phyloP scores from a whole-genome alignment of 768 basidiomycete genomes.

The Agaricus sinodeliciosus region DNA sequence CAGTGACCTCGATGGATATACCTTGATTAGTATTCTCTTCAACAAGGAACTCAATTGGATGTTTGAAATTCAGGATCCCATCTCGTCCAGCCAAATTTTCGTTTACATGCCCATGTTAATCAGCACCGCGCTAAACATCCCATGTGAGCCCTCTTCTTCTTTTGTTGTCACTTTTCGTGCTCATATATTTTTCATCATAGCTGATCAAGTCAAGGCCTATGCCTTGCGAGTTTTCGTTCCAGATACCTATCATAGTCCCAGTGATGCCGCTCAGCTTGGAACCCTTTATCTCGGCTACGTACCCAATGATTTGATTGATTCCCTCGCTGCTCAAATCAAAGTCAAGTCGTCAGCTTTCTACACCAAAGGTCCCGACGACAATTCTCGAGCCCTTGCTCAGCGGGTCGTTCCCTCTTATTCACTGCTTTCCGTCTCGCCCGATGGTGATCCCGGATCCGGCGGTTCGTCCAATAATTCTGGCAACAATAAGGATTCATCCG shows the following conservation, averaged over 20 bases:
- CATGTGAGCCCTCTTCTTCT: constrained; percentile 20
- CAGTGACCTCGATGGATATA: constrained; percentile 28
- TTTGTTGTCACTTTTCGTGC: not conserved
- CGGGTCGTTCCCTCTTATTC: constrained; percentile 68
- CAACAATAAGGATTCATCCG: constrained; percentile 14
- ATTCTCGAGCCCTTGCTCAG: constrained; percentile 51
- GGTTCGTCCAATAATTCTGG: constrained; percentile 10
- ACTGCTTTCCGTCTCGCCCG: constrained; percentile 40
- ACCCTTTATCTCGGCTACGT: constrained; percentile 75
- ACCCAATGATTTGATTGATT: constrained; percentile 43
- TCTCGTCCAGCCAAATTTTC: constrained; percentile 74
- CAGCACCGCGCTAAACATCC: constrained; percentile 23
- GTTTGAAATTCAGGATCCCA: constrained; percentile 51
- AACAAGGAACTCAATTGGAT: constrained; percentile 54
- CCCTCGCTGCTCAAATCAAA: constrained; percentile 61
- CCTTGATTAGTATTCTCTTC: constrained; percentile 62
- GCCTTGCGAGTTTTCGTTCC: constrained; percentile 72
- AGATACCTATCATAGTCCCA: constrained; percentile 37
- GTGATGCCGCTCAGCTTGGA: constrained; percentile 43
- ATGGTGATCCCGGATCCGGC: constrained; percentile 13
- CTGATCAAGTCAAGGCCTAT: constrained; percentile 32
- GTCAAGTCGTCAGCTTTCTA: constrained; percentile 60
- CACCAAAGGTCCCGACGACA: constrained; percentile 33
- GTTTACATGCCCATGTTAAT: constrained; percentile 51
- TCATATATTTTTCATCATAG: constrained; percentile 15